These are phyloP conservation scores for Cyberlindnera euphorbiae DNA, from an alignment of 805 yeast species.

Conservation along the genomic window DNA sequence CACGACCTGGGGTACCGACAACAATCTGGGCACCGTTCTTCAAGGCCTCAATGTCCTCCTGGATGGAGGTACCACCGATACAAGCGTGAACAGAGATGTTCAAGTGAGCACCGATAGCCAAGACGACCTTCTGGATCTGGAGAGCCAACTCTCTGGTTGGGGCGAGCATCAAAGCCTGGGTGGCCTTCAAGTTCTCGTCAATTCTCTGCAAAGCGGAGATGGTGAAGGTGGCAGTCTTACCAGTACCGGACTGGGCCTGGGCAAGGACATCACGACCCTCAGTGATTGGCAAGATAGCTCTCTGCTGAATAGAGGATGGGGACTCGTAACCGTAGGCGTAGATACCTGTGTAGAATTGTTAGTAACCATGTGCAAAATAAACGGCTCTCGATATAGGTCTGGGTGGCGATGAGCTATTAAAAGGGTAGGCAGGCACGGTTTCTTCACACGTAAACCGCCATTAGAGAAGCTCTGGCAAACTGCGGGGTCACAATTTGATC, in stretches of 20 bases:
- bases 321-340: slow-evolving; percentile 91
- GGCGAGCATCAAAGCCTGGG: slow-evolving; percentile 91
- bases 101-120: slow-evolving; percentile 86
- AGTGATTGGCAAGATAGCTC: slow-evolving; percentile 94
- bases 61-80: slow-evolving; percentile 92
- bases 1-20: slow-evolving; percentile 98
- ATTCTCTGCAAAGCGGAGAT: slow-evolving; percentile 73
- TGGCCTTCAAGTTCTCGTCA: slow-evolving; percentile 64
- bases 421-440: too few relatives aligned
- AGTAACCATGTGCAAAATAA: slow-evolving; percentile 5
- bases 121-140: slow-evolving; percentile 92
- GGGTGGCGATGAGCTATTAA: too few relatives aligned
- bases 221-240: slow-evolving; percentile 97
- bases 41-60: slow-evolving; percentile 82
- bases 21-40: slow-evolving; percentile 86
- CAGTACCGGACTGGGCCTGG: slow-evolving; percentile 99
- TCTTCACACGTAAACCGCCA: too few relatives aligned
- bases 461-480: too few relatives aligned
- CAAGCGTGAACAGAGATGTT: slow-evolving; percentile 91
- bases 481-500: too few relatives aligned
- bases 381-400: not conserved
- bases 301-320: slow-evolving; percentile 96
- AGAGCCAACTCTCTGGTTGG: slow-evolving; percentile 97
- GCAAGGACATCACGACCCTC: slow-evolving; percentile 95
- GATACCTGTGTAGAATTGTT: slow-evolving; percentile 49